Evolutionary conservation across 495 filamentous ascomycete genomes (phyloP).

Genomic region (Neurospora sp.): DNA sequence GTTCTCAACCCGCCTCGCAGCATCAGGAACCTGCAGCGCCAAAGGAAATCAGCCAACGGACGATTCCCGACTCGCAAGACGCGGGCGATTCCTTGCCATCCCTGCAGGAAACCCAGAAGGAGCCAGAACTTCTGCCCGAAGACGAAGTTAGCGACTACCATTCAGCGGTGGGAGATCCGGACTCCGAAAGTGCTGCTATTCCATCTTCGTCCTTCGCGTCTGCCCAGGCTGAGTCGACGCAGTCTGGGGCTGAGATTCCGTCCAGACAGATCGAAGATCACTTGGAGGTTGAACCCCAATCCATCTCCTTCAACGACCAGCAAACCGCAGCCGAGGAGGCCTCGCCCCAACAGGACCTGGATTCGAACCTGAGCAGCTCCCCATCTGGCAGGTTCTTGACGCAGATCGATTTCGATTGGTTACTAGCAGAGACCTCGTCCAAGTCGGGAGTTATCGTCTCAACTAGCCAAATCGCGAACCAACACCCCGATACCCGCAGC

Average conservation of each 20-base stretch:
- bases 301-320: not conserved
- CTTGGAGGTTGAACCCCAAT: not conserved
- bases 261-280: constrained; percentile 12
- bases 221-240: not conserved
- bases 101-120: not conserved
- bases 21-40: not conserved
- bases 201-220: not conserved
- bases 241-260: constrained; percentile 9
- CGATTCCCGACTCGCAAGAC: constrained; percentile 25
- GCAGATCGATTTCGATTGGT: not conserved
- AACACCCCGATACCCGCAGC: not conserved
- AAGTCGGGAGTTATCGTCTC: not conserved
- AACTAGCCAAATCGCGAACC: not conserved
- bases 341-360: not conserved
- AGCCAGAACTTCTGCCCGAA: not conserved
- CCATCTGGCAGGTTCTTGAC: not conserved
- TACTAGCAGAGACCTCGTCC: not conserved
- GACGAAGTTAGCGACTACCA: not conserved
- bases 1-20: not conserved
- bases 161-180: not conserved
- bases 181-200: not conserved
- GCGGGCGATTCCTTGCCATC: constrained; percentile 7
- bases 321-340: not conserved
- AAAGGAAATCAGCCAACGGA: constrained; percentile 9
- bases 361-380: not conserved